Evolutionary conservation across 2,329 filamentous ascomycete genomes (phyloP).

Genomic region (Biscogniauxia mediterranea): DNA sequence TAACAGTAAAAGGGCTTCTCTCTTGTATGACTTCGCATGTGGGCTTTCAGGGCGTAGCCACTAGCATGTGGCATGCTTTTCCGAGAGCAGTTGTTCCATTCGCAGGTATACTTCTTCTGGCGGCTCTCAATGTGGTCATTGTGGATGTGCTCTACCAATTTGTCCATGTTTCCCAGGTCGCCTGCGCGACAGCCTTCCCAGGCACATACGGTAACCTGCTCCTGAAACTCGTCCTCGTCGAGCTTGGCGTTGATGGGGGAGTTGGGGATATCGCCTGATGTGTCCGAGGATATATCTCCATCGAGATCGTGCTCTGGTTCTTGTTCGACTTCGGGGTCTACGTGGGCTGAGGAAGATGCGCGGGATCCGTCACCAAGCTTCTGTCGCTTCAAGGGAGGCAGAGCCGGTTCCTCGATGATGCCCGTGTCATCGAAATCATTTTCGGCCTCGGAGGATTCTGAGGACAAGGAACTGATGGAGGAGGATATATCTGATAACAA

Average conservation of each 20-base stretch:
- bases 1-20: conserved; percentile 99
- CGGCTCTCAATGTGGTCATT: conserved; percentile 90
- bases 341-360: conserved; percentile 49
- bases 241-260: conserved; percentile 65
- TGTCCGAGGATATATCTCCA: conserved; percentile 82
- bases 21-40: conserved; percentile 96
- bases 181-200: conserved; percentile 74
- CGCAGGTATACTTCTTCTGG: conserved; percentile 97
- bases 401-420: conserved; percentile 28
- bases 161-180: conserved; percentile 78
- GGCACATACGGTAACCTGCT: conserved; percentile 74
- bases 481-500: conserved; percentile 33
- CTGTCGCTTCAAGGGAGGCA: conserved; percentile 37
- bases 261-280: conserved; percentile 78
- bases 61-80: conserved; percentile 93
- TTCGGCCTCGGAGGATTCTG: conserved; percentile 28
- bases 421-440: conserved; percentile 20
- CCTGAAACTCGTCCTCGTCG: conserved; percentile 72
- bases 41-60: conserved; percentile 91
- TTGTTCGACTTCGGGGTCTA: conserved; percentile 47
- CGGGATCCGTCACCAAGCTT: conserved; percentile 35
- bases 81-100: conserved; percentile 86
- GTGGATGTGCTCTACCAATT: conserved; percentile 79
- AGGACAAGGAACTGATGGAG: conserved; percentile 33
- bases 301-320: conserved; percentile 42